Evolutionary conservation across 257 asterid genomes (phyloP).

Genomic region (Paulownia fortunei): DNA sequence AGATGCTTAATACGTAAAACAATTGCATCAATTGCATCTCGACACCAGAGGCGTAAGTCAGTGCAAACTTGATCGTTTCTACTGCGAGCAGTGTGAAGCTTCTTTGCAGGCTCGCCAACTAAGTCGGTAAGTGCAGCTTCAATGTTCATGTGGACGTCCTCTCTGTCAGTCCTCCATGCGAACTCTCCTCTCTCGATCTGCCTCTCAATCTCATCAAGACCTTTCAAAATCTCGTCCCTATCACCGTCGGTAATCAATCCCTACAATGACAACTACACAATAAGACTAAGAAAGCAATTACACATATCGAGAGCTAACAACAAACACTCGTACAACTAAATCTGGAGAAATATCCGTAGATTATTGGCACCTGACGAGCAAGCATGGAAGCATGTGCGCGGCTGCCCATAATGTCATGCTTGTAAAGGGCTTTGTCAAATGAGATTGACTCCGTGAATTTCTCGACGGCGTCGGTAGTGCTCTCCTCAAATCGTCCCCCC

Average conservation of each 20-base stretch:
- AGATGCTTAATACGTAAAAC: conserved; percentile 60
- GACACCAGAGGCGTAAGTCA: conserved; percentile 92
- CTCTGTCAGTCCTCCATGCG: conserved; percentile 94
- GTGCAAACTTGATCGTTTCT: conserved; percentile 97
- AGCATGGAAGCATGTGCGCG: conserved; percentile 98
- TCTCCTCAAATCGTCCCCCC: conserved; percentile 97
- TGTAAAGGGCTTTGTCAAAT: conserved; percentile 82
- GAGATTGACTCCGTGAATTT: conserved; percentile 95
- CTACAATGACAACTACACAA: conserved; percentile 35
- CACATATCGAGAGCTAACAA: not conserved
- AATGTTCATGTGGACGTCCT: conserved; percentile 98
- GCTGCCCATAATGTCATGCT: conserved; percentile 96
- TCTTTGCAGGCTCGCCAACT: conserved; percentile 97
- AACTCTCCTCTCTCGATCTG: conserved; percentile 80
- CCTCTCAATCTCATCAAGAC: conserved; percentile 75
- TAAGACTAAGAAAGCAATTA: not conserved
- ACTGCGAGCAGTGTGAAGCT: conserved; percentile 97
- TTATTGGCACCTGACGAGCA: conserved; percentile 64
- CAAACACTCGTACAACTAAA: not conserved
- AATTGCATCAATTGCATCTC: conserved; percentile 80
- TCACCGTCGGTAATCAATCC: conserved; percentile 87
- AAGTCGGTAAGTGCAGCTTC: conserved; percentile 96
- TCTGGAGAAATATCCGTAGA: not conserved
- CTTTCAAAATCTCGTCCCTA: conserved; percentile 63
- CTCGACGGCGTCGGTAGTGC: conserved; percentile 88